A percentile compares a stretch with the other conserved stretches of the same genome.
Conservation (phyloP, 768 basidiomycete genomes). For the Infundibulicybe gibba region DNA sequence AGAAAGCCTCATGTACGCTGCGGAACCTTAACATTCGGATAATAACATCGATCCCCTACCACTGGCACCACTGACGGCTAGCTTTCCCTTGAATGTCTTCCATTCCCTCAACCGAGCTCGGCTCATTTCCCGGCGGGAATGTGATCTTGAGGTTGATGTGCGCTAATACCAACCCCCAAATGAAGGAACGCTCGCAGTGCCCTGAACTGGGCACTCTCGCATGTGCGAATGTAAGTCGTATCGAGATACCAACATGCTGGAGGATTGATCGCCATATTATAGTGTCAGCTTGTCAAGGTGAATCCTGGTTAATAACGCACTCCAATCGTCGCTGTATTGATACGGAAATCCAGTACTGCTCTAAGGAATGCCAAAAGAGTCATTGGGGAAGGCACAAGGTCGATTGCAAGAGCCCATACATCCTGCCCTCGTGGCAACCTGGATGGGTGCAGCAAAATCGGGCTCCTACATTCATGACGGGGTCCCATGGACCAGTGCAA, state of each 20-base stretch:
- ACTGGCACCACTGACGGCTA: not conserved
- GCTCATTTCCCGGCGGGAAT: too few species aligned
- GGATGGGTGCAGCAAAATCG: slow-evolving; percentile 23
- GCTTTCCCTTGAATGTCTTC: not conserved
- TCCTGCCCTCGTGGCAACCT: slow-evolving; percentile 23
- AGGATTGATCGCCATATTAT: not conserved
- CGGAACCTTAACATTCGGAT: too few species aligned
- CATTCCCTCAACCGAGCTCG: slow-evolving; percentile 1
- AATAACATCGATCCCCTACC: too few species aligned
- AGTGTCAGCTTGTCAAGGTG: slow-evolving; percentile 20
- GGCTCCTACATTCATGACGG: slow-evolving; percentile 16
- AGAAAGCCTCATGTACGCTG: too few species aligned
- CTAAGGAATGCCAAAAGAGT: slow-evolving; percentile 22
- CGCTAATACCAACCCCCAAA: not conserved
- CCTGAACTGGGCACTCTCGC: not conserved
- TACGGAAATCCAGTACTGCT: slow-evolving; percentile 23
- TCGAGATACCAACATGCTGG: not conserved
- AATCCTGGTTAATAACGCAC: not conserved
- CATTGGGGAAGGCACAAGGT: slow-evolving; percentile 26
- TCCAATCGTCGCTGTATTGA: not conserved
- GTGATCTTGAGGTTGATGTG: not conserved
- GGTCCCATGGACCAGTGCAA: not conserved
- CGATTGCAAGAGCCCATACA: slow-evolving; percentile 21
- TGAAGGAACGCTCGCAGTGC: not conserved
- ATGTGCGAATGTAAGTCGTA: not conserved